These are phyloP conservation scores for Rhynchosporium graminicola DNA, from an alignment of 2,329 filamentous ascomycete species.

Conservation along the genomic window DNA sequence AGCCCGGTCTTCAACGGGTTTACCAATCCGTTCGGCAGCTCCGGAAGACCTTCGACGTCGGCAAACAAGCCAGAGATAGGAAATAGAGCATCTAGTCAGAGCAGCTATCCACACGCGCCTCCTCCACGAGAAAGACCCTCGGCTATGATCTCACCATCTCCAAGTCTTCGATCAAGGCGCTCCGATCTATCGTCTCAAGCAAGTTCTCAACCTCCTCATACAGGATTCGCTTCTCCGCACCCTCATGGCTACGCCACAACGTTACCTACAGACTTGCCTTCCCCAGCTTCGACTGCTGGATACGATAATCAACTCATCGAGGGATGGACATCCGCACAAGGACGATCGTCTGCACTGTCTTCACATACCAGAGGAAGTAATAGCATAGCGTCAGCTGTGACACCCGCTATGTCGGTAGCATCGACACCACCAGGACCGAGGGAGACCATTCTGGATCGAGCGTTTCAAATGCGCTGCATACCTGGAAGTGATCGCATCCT, in stretches of 20 bases:
- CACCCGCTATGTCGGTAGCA: conserved; percentile 44
- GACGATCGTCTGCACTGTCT: conserved; percentile 58
- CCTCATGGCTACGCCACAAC: conserved; percentile 53
- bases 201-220: conserved; percentile 44
- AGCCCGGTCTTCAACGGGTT: conserved; percentile 37
- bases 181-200: conserved; percentile 58
- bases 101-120: conserved; percentile 38
- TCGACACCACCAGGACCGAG: conserved; percentile 50
- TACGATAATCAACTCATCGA: conserved; percentile 61
- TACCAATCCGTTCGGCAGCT: conserved; percentile 39
- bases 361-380: conserved; percentile 55
- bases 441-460: conserved; percentile 67
- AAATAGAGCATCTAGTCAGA: conserved; percentile 49
- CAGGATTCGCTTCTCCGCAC: conserved; percentile 48
- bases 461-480: conserved; percentile 63
- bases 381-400: conserved; percentile 53
- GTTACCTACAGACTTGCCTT: conserved; percentile 57
- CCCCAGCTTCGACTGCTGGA: conserved; percentile 53
- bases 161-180: conserved; percentile 60
- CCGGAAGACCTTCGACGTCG: conserved; percentile 25
- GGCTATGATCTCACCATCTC: conserved; percentile 58
- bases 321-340: conserved; percentile 61
- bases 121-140: conserved; percentile 45
- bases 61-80: conserved; percentile 41
- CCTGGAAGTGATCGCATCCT: conserved; percentile 57